Percentiles rank a stretch among this genome's conserved stretches.
Evolutionary conservation across 768 basidiomycete genomes (phyloP).

Genomic region (Coprinopsis strossmayeri): DNA sequence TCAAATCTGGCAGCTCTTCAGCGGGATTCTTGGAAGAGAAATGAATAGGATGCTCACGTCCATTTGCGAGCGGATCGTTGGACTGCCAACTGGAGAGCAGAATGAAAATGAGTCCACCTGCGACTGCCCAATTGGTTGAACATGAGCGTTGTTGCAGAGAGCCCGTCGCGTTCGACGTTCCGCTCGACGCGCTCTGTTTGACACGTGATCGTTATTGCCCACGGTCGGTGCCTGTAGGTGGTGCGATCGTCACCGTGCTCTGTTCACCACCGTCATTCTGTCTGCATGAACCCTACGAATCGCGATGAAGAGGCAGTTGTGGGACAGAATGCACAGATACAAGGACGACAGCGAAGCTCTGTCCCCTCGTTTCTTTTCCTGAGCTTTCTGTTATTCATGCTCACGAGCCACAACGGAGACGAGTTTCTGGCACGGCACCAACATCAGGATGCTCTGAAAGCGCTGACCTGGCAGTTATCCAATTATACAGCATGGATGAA

Average conservation of each 20-base stretch:
- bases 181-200: neutral
- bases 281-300: slow-evolving; percentile 18
- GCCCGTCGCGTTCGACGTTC: neutral
- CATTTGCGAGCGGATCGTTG: slow-evolving; percentile 52
- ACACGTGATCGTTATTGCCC: slow-evolving; percentile 5
- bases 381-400: slow-evolving; percentile 68
- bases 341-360: slow-evolving; percentile 35
- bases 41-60: slow-evolving; percentile 37
- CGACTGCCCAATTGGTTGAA: slow-evolving; percentile 42
- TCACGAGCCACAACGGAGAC: slow-evolving; percentile 69
- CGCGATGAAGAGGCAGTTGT: slow-evolving; percentile 34
- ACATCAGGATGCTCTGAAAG: slow-evolving; percentile 58
- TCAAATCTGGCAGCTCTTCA: slow-evolving; percentile 33
- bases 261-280: neutral
- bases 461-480: slow-evolving; percentile 51
- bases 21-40: neutral
- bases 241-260: neutral
- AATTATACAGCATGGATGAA: slow-evolving; percentile 76
- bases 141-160: slow-evolving; percentile 19
- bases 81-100: slow-evolving; percentile 49
- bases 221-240: too few species aligned
- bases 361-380: slow-evolving; percentile 72
- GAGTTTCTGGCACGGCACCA: slow-evolving; percentile 57
- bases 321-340: slow-evolving; percentile 19
- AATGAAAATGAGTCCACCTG: slow-evolving; percentile 51